Evolutionary conservation across 768 basidiomycete species (phyloP), one percentile per base, ranked within the genome.

Genomic region (Russula virescens): DNA sequence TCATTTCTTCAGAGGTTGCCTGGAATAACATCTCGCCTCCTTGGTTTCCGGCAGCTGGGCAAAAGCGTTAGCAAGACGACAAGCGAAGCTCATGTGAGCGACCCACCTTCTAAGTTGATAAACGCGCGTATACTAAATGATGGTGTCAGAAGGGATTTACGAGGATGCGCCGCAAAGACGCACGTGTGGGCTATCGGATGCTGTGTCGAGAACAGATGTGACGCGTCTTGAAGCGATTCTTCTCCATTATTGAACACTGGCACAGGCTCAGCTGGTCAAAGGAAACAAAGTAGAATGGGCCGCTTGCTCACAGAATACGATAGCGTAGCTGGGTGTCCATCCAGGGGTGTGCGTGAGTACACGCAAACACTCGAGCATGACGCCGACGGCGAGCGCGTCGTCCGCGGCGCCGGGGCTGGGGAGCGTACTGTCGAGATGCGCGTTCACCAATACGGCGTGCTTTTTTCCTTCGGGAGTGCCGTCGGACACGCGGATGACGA

Each of bases 211-310:
- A 88, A 98, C 5, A 97, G 78, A 74, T 98, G 95, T 0, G 92
- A 94, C 0, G 89, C 94, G 70, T 98, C 96, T 73, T 98, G 96
- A 34, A 98, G 76, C 1, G 89, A 92, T 71, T 98, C 95, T 73
- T 98, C 95, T 13, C 89, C 96, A 64, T 96, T 82, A 68, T 98
- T 98, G 77, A 96, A 97, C 64, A 98, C 92, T 94, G 64, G 31
- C 48, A 43, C 19, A 14, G 38, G 42, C 51, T 63, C 26, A 67
- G 57, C 16, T 28, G 25, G 34, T 45, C 3, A n/a, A 51, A 43
- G 18, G 28, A 23, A 31, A 25, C 14, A 31, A 31, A 2, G 31
- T 46, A 21, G 31, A 51, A 16, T 0, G 35, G 51, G 38, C 10
- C 38, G 26, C 28, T 31, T 26, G 78, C 90, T 74, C 68, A 94